Base-by-base conservation (phyloP, 352 stramenopile species). In the Blastocystis sp. region DNA sequence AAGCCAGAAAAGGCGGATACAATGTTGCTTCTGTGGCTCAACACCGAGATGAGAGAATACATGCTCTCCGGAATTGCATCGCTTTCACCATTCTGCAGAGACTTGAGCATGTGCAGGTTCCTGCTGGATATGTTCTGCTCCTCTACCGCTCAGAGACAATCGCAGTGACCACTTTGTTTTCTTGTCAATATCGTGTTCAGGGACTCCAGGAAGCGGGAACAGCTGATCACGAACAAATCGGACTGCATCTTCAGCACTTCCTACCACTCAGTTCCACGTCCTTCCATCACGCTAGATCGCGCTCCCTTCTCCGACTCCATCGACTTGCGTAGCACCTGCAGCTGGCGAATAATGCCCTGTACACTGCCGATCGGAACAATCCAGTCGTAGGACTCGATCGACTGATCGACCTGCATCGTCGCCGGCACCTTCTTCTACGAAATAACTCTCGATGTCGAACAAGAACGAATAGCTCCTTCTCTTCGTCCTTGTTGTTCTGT, bases 311-410 rank as follows among this genome's bases (percentile, higher is more conserved):
- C 52, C 19, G 17, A 57, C 19, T 60, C 34, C 21, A 84, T 43
- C 7, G 74, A 84, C 14, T 70, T 38, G 10, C 24, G 38, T 34
- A 84, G 21, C 24, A 54, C 40, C 10, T 84, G 17, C 11, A 84
- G 24, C 48, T 84, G 74, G 4, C 54, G 6, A 34, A 84, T 68
- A 7, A 84, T 84, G 66, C 57, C 66, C 9, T 28, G 45, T 0
- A 84, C 21, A 48, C 69, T 84, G 9, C 57, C 57, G 24, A 84
- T 45, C 34, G 74, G 74, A 52, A 84, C 34, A 7, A 84, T 38
- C 74, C 74, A 84, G 34, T 68, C 28, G 45, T 84, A 69, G 10
- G 52, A 61, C 61, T 84, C 74, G 48, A 84, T 69, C 28, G 74
- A 84, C 38, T 69, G 21, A 48, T 48, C 43, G 1, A 48, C 38